Percentiles rank a stretch among this genome's conserved stretches.
Evolutionary conservation across 345 rosid species (phyloP).

Genomic region (Syzygium jambos): DNA sequence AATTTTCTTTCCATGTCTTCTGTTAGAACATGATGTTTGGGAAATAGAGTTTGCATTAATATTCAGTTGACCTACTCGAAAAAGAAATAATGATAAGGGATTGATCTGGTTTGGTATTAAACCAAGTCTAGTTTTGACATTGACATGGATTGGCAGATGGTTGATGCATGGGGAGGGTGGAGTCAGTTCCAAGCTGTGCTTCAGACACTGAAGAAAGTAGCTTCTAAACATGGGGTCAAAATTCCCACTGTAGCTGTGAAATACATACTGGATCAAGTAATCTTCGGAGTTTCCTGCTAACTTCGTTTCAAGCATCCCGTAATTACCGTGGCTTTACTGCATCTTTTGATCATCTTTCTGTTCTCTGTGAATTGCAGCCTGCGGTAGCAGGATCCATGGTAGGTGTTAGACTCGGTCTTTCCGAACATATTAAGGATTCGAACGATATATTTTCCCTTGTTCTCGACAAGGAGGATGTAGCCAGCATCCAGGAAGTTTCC

Average conservation of each 20-base stretch:
- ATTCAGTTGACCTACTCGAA: background rate
- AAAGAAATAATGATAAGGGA: background rate
- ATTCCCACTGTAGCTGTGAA: slow-evolving; percentile 87
- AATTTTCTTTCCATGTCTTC: background rate
- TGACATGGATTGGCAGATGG: slow-evolving; percentile 43
- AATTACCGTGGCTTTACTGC: background rate
- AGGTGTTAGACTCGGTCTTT: slow-evolving; percentile 80
- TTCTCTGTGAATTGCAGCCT: slow-evolving; percentile 29
- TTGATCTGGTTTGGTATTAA: background rate
- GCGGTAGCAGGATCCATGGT: slow-evolving; percentile 93
- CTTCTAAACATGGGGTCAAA: slow-evolving; percentile 76
- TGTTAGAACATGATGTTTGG: background rate
- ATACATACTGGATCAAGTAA: slow-evolving; percentile 80
- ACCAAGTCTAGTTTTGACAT: background rate
- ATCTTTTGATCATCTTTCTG: background rate
- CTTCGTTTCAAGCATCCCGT: background rate
- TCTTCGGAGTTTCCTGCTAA: background rate
- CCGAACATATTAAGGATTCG: slow-evolving; percentile 68
- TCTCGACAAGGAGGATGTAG: slow-evolving; percentile 72
- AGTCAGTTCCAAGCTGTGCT: slow-evolving; percentile 70
- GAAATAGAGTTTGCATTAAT: background rate
- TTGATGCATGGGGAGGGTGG: slow-evolving; percentile 99
- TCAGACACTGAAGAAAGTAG: slow-evolving; percentile 52
- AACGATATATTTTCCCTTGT: slow-evolving; percentile 62
- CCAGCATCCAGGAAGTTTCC: slow-evolving; percentile 52